A percentile compares a stretch with the other conserved stretches of the same genome.
Evolutionary conservation across 331 rosid genomes (phyloP).

Genomic region (Cydonia oblonga): DNA sequence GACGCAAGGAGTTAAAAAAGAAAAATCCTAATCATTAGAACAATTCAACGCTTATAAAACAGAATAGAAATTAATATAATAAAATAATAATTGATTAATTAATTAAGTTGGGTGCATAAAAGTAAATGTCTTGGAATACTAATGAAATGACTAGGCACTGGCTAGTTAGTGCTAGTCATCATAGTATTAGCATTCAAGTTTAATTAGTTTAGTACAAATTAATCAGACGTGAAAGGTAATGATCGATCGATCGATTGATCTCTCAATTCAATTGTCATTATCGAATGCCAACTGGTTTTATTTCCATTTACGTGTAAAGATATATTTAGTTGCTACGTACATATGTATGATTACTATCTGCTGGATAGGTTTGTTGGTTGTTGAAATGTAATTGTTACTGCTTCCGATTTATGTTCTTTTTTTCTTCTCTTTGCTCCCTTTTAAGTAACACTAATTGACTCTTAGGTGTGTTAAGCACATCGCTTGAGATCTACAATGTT

Average conservation of each 20-base stretch:
- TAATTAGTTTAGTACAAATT: background rate
- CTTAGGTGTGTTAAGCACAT: conserved; percentile 16
- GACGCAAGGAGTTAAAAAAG: too few species aligned
- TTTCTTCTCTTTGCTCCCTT: conserved; percentile 39
- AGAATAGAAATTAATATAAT: too few species aligned
- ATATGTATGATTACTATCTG: background rate
- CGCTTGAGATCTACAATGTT: background rate
- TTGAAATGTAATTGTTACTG: conserved; percentile 44
- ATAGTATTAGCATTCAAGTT: background rate
- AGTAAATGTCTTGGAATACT: background rate
- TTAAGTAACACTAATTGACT: conserved; percentile 52
- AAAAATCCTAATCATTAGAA: too few species aligned
- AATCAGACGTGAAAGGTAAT: background rate
- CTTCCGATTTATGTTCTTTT: background rate
- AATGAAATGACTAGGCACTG: background rate
- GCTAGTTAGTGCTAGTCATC: too few species aligned
- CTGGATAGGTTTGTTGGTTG: conserved; percentile 59
- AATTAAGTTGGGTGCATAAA: background rate
- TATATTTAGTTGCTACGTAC: background rate
- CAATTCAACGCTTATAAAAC: too few species aligned
- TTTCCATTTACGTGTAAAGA: background rate
- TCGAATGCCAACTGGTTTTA: background rate
- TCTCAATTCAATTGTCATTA: conserved; percentile 4
- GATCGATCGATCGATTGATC: background rate
- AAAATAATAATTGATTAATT: background rate